These are phyloP conservation scores for Rhynchosporium agropyri DNA, from an alignment of 2,329 filamentous ascomycete species.

Conservation along the genomic window DNA sequence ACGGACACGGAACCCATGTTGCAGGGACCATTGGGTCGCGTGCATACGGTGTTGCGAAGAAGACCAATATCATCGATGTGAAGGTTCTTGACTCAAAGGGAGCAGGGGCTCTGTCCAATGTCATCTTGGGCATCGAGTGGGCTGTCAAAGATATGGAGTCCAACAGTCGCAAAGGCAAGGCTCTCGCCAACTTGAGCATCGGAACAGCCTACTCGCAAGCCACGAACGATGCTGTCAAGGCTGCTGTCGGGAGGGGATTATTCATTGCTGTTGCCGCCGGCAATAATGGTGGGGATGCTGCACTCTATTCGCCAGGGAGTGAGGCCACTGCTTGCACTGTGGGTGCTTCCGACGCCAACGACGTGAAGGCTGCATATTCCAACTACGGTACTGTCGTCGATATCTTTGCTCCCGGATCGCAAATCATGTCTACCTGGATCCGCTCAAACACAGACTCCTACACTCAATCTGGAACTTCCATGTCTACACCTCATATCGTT, in stretches of 20 bases:
- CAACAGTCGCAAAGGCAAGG: constrained; percentile 3
- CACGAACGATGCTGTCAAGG: constrained; percentile 1
- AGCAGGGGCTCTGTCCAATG: background rate
- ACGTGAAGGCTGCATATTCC: constrained; percentile 7
- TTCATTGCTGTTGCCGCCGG: constrained; percentile 13
- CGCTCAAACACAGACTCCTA: background rate
- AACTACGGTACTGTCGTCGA: constrained; percentile 10
- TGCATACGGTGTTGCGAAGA: constrained; percentile 10
- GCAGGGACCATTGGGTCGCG: constrained; percentile 8
- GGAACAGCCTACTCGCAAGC: background rate
- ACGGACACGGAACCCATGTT: constrained; percentile 14
- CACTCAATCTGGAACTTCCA: constrained; percentile 9
- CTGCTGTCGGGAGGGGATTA: constrained; percentile 1
- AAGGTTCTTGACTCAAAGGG: constrained; percentile 7
- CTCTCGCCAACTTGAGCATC: constrained; percentile 12
- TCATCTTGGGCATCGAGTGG: constrained; percentile 13
- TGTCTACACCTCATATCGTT: constrained; percentile 13
- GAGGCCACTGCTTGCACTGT: constrained; percentile 8
- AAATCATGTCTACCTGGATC: constrained; percentile 11
- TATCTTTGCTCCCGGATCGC: background rate
- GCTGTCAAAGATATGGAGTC: constrained; percentile 7
- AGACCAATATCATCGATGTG: constrained; percentile 7
- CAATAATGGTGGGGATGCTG: background rate
- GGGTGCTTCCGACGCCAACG: constrained; percentile 2
- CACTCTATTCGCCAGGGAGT: background rate